These are phyloP conservation scores for Syncephalastrum sp. DNA, from an alignment of 371 early-diverging fungal genomes.

Conservation along the genomic window DNA sequence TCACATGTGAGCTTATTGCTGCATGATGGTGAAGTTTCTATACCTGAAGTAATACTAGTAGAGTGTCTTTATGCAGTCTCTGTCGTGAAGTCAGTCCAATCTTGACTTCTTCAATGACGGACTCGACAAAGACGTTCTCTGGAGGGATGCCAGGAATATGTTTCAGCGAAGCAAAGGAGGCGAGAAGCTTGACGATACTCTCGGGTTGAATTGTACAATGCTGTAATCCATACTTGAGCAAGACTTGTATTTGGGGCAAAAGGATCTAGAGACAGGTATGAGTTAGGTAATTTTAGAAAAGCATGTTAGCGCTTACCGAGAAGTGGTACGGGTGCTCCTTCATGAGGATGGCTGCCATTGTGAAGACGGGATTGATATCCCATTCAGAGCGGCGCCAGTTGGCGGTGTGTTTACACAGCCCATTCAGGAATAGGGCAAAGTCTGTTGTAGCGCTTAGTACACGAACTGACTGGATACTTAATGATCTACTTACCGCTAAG, in stretches of 20 bases:
- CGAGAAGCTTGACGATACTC: conserved; percentile 37
- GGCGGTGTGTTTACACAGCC: conserved; percentile 41
- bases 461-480: background rate
- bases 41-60: conserved; percentile 44
- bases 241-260: conserved; percentile 33
- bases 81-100: conserved; percentile 13
- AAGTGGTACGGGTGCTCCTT: conserved; percentile 49
- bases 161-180: conserved; percentile 31
- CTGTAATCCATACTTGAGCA: conserved; percentile 45
- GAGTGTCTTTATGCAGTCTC: conserved; percentile 41
- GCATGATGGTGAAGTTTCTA: background rate
- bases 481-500: conserved; percentile 25
- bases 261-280: conserved; percentile 23
- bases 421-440: conserved; percentile 39
- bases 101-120: conserved; percentile 46
- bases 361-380: conserved; percentile 53
- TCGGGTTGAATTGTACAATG: conserved; percentile 40
- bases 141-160: conserved; percentile 30
- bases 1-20: too few relatives aligned
- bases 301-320: conserved; percentile 20
- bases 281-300: background rate
- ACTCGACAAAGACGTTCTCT: conserved; percentile 41
- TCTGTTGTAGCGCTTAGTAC: conserved; percentile 19
- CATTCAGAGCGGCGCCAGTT: conserved; percentile 55
- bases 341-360: conserved; percentile 48